Percentiles rank a stretch among this genome's conserved stretches.
These are phyloP conservation scores for Fusarium secorum DNA, from an alignment of 2,329 filamentous ascomycete species.

Conservation along the genomic window DNA sequence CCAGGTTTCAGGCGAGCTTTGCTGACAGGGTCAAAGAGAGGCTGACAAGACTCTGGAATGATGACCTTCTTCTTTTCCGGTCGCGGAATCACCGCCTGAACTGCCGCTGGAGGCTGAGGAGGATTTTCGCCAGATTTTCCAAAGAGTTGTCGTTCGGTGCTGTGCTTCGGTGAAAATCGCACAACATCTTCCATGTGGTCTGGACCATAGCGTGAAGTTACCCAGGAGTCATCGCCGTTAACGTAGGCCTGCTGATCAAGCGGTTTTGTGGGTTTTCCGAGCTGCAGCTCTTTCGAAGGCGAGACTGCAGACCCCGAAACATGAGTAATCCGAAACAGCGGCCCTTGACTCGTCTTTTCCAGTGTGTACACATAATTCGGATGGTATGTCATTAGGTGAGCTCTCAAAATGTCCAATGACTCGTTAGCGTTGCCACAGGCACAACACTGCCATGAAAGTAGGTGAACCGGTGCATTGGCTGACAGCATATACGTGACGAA, in stretches of 20 bases:
- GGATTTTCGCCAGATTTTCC: slow-evolving; percentile 33
- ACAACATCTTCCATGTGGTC: slow-evolving; percentile 41
- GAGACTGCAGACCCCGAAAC: slow-evolving; percentile 40
- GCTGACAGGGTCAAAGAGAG: slow-evolving; percentile 65
- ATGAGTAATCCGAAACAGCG: slow-evolving; percentile 52
- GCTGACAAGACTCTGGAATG: slow-evolving; percentile 60
- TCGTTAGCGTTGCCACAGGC: slow-evolving; percentile 58
- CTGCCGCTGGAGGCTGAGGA: slow-evolving; percentile 7
- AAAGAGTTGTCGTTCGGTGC: slow-evolving; percentile 36
- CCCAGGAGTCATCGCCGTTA: slow-evolving; percentile 57
- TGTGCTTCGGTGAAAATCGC: slow-evolving; percentile 36
- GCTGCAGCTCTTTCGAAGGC: slow-evolving; percentile 51
- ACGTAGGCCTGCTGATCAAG: slow-evolving; percentile 56
- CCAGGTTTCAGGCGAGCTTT: slow-evolving; percentile 61
- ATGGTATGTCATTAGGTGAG: slow-evolving; percentile 58
- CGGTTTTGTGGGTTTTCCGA: slow-evolving; percentile 52
- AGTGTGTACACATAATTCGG: slow-evolving; percentile 55
- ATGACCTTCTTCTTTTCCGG: slow-evolving; percentile 45
- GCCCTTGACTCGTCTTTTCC: slow-evolving; percentile 48
- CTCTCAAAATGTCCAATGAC: slow-evolving; percentile 57
- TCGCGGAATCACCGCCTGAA: slow-evolving; percentile 1
- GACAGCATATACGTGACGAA: slow-evolving; percentile 57
- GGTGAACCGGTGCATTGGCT: slow-evolving; percentile 53
- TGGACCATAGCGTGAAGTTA: slow-evolving; percentile 52
- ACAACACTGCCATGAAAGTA: slow-evolving; percentile 61